Evolutionary conservation across 176 grass and related monocot genomes (phyloP), one percentile per base, ranked within the genome.

Genomic region (Aegilops longissima): DNA sequence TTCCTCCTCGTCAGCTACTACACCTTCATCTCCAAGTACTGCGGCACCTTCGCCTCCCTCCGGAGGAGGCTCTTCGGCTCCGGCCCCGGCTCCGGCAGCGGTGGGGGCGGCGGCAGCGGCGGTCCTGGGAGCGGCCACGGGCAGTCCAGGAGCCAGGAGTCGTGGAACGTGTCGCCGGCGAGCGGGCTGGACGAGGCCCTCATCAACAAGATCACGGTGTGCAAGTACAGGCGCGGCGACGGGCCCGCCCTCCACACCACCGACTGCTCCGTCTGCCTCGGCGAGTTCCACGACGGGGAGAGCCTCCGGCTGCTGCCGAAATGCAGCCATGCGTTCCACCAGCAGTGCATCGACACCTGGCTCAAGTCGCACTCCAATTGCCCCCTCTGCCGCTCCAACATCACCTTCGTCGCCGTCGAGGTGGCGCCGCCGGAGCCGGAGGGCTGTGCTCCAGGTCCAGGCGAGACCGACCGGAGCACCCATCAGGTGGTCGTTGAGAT

Each of bases 1-100:
- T 90, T 99, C 82, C 90, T 99, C 76, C 90, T 99, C 14, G 80
- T 99, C 80, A 93, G 80, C 77, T 99, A 99, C 67, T 96, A 96
- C 88, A 88, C 94, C 76, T 85, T 96, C 68, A 66, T 99, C 69
- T 94, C 94, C 86, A 96, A 87, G 77, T 93, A 91, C 80, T 94
- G 97, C 34, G 86, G 91, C 73, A 84, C 82, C 51, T 89, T 88
- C 33, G 31, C 85, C 30, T 90, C 73, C 5, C 82, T 96, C 64
- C 47, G 80, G 12, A 52, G 70, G 1, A 81, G 86, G 25, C 7
- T 85, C 21, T 77, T 91, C 5, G 63, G 70, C 63, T 70, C 89
- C n/a, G 62, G 18, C 38, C 42, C 82, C 3, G 82, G 49, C 33
- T 23, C 12, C 39, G 29, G 35, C 1, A 25, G 65, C 8, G 14